phyloP scores from a whole-genome alignment of 441 rosid genomes.

The Croton laevigatus region DNA sequence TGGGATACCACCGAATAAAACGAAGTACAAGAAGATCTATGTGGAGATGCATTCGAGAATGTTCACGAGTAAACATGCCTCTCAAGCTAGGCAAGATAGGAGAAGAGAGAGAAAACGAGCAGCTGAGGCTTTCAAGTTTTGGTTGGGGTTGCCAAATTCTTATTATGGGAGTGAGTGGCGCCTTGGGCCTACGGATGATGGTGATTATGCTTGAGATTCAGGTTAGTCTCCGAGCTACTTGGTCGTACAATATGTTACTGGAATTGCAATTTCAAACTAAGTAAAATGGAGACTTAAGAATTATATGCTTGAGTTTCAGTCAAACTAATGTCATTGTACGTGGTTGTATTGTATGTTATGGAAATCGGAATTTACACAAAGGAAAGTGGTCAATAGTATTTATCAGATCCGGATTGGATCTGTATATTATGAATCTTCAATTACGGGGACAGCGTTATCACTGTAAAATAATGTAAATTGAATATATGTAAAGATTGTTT shows the following conservation, averaged over 20 bases:
- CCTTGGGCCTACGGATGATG: slow-evolving; percentile 36
- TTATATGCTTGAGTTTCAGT: no score
- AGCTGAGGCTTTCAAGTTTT: slow-evolving; percentile 95
- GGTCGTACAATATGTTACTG: slow-evolving; percentile 25
- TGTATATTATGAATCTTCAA: slow-evolving; percentile 2
- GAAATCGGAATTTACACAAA: slow-evolving; percentile 10
- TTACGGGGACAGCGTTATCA: slow-evolving; percentile 9
- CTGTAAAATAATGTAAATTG: background rate
- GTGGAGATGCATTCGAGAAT: slow-evolving; percentile 96
- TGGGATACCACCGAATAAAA: slow-evolving; percentile 80
- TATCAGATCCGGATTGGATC: background rate
- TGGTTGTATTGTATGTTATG: slow-evolving; percentile 22
- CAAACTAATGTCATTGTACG: background rate
- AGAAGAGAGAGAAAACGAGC: slow-evolving; percentile 82
- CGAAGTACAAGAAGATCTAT: slow-evolving; percentile 80
- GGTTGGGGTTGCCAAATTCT: slow-evolving; percentile 93
- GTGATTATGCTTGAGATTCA: slow-evolving; percentile 19
- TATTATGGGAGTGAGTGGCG: slow-evolving; percentile 88
- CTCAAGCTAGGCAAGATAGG: slow-evolving; percentile 77
- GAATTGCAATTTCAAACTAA: slow-evolving; percentile 11
- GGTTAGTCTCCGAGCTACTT: background rate
- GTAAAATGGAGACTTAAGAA: background rate
- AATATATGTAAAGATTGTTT: background rate
- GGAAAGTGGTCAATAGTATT: background rate
- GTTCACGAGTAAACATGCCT: slow-evolving; percentile 96